Base-by-base conservation (phyloP, 2,329 filamentous ascomycete species). In the Tolypocladium cylindrosporum region DNA sequence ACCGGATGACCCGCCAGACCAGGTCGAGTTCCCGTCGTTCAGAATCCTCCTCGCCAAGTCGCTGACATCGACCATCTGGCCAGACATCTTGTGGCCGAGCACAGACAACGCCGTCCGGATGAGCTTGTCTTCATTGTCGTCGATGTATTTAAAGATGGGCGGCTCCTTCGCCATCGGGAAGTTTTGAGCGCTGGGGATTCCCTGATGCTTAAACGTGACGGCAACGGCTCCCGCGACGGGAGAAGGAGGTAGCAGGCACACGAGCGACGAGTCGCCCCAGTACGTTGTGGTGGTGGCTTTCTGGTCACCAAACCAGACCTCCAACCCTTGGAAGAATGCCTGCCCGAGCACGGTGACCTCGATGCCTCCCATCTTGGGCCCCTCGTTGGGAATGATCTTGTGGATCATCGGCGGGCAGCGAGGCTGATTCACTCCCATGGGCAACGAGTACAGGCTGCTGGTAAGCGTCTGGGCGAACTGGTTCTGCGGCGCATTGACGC, bases 321-420 rank as follows among this genome's bases (percentile, higher is more conserved):
- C 89, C 61, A 95, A 80, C 1, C 72, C 88, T 61, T 82, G 87
- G 62, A 85, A 87, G 69, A 96, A 96, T 16, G 87, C 85, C 62
- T 86, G 89, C 21, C 92, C 91, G 10, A 96, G 77, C 58, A 94
- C 83, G 0, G 90, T 93, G 3, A 96, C 90, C 70, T 97, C 91
- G 56, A 90, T 91, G 48, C 91, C 91, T 59, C 91, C 91, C 41
- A 84, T 84, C 59, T 86, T 89, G 8, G 91, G 89, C 0, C 91
- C 91, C 70, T 95, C 89, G 37, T 81, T 82, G 0, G 92, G 91
- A 41, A 94, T 90, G 61, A 96, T 80, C 69, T 92, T 93, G 69
- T 90, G 87, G 27, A 95, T 93, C 21, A 87, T 83, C 2, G 81
- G 77, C 13, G 73, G 69, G 1, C 64, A 57, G 37, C 79, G 74